Evolutionary conservation across 495 filamentous ascomycete genomes (phyloP).

Genomic region (Penicillium salamii): DNA sequence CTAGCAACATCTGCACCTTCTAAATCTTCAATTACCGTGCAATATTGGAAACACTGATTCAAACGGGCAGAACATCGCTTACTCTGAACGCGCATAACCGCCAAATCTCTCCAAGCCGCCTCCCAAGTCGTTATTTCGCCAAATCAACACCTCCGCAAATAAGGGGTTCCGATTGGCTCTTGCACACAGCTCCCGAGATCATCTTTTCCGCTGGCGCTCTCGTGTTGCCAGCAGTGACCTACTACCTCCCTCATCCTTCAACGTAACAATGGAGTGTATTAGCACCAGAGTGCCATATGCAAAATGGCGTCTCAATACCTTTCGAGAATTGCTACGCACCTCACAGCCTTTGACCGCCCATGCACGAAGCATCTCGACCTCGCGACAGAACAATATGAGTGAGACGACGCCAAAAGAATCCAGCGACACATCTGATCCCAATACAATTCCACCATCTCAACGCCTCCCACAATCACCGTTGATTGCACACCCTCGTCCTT

Average conservation of each 20-base stretch:
- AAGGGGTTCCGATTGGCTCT: slow-evolving; percentile 18
- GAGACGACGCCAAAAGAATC: slow-evolving; percentile 1
- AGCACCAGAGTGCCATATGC: slow-evolving; percentile 26
- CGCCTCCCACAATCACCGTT: slow-evolving; percentile 43
- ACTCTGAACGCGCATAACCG: too few species aligned
- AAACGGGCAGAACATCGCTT: too few species aligned
- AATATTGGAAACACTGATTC: too few species aligned
- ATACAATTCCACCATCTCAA: slow-evolving; percentile 25
- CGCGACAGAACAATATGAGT: slow-evolving; percentile 2
- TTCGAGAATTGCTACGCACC: slow-evolving; percentile 22
- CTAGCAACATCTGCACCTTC: too few species aligned
- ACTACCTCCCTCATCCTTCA: background rate
- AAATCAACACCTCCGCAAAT: slow-evolving; percentile 17
- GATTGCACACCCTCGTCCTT: slow-evolving; percentile 17
- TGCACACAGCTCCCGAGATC: slow-evolving; percentile 6
- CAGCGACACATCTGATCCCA: background rate
- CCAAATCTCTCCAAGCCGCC: background rate
- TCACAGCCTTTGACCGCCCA: background rate
- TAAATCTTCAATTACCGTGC: too few species aligned
- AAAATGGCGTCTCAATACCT: slow-evolving; percentile 35
- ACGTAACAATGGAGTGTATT: slow-evolving; percentile 29
- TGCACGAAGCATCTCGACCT: slow-evolving; percentile 11
- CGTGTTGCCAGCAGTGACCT: background rate
- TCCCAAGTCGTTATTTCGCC: background rate
- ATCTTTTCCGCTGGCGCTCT: slow-evolving; percentile 5